Evolutionary conservation across 2,329 filamentous ascomycete genomes (phyloP).

Genomic region (Pseudogymnoascus sp.): DNA sequence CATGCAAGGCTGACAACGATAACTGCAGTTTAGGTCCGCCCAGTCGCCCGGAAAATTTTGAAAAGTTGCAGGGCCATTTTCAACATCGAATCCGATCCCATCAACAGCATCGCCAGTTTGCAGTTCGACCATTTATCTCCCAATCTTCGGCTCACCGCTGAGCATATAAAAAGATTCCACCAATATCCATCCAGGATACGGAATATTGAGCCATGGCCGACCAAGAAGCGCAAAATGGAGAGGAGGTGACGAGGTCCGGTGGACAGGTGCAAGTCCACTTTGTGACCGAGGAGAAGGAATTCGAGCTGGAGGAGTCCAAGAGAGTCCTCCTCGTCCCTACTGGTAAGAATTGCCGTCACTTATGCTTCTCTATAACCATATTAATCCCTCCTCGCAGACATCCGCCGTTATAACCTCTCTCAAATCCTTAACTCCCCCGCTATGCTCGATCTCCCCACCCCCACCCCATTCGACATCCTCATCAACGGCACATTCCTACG

Average conservation of each 20-base stretch:
- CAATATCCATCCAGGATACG: neutral
- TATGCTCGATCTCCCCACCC: slow-evolving; percentile 55
- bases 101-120: slow-evolving; percentile 3
- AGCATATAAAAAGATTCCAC: neutral
- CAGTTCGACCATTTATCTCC: neutral
- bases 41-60: slow-evolving; percentile 5
- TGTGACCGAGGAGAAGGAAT: slow-evolving; percentile 52
- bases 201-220: slow-evolving; percentile 6
- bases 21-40: slow-evolving; percentile 4
- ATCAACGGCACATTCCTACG: slow-evolving; percentile 89
- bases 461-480: slow-evolving; percentile 86
- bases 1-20: slow-evolving; percentile 5
- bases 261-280: slow-evolving; percentile 60
- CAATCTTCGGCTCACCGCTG: neutral
- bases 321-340: slow-evolving; percentile 54
- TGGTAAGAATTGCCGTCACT: slow-evolving; percentile 31
- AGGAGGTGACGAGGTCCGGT: slow-evolving; percentile 4
- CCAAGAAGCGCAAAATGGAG: neutral
- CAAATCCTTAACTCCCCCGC: slow-evolving; percentile 64
- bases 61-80: slow-evolving; percentile 9
- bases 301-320: slow-evolving; percentile 55
- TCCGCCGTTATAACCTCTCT: slow-evolving; percentile 62
- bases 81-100: neutral
- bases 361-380: neutral
- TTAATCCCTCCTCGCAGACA: slow-evolving; percentile 36